Evolutionary conservation across 441 rosid species (phyloP), one percentile per base, ranked within the genome.

Genomic region (Brassica balearica): DNA sequence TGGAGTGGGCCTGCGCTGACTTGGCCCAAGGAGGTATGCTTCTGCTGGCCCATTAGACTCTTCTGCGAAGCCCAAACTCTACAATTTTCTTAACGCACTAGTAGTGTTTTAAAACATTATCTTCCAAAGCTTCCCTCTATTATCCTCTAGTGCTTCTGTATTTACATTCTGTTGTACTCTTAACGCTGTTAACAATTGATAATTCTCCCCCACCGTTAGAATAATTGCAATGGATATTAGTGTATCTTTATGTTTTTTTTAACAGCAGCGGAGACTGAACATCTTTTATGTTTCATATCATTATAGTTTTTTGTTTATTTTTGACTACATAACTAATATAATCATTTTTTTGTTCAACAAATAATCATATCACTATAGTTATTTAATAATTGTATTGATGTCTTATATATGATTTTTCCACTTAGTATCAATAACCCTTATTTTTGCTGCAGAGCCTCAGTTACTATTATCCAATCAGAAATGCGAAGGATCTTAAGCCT

Each of bases 11-110:
- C 7, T 29, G 34, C 34, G 34, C 5, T 1, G 34, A 29, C 34
- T 29, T 1, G 7, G 7, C 34, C 34, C 34, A 29, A 29, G 1
- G 6, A 29, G 34, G 6, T 6, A 29, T 29, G 1, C 6, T 29
- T 5, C 7, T 29, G 34, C 1, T 29, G 7, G 34, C 34, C 34
- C 34, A 29, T 29, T 29, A 29, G 34, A 1, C 6, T 29, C 34
- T 29, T 29, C 7, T 4, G 1, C 1, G 6, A 29, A 29, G 6
- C 7, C 34, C 6, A 27, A 27, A 27, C 32, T 27, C 32, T 27
- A 27, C 32, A 27, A 41, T 73, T 79, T 76, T 66, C 64, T 73
- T 65, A 65, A 79, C 62, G 81, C 69, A 82, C 65, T 77, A 77
- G 56, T 25, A 34, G 19, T 69, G 6, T 68, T 79, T 25, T 43